Conservation (phyloP, 306 rosid species). For the Castanea sativa region DNA sequence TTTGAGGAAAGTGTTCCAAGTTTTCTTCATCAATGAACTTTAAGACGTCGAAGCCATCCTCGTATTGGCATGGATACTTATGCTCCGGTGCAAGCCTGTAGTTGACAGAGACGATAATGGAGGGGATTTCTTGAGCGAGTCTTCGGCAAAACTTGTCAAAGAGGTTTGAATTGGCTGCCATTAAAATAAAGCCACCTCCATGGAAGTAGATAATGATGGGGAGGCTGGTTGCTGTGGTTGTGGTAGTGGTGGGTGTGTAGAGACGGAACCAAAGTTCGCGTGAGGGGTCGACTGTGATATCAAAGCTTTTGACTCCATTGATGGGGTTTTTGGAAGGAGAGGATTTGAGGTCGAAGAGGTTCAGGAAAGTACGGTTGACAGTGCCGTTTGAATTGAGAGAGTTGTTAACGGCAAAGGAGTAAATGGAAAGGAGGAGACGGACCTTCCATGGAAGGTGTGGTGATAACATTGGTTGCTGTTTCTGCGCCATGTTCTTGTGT, state of each 20-base stretch:
- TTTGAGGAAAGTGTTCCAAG: not conserved
- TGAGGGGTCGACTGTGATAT: not conserved
- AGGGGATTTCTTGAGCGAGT: constrained; percentile 4
- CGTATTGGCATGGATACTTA: constrained; percentile 25
- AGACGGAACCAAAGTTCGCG: constrained; percentile 2
- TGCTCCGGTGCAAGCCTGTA: constrained; percentile 37
- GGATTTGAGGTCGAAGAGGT: not conserved
- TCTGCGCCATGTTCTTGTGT: too few species aligned
- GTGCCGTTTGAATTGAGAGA: not conserved
- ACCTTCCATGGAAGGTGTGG: not conserved
- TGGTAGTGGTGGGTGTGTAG: not conserved
- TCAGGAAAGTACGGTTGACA: not conserved
- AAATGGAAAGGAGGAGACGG: not conserved
- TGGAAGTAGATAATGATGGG: not conserved
- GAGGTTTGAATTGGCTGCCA: not conserved
- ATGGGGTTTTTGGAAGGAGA: not conserved
- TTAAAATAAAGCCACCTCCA: not conserved
- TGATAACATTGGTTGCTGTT: too few species aligned
- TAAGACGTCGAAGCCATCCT: constrained; percentile 33
- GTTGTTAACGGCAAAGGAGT: not conserved
- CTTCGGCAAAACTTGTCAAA: not conserved
- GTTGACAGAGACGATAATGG: constrained; percentile 36
- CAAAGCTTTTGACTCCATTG: not conserved
- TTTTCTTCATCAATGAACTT: constrained; percentile 13
- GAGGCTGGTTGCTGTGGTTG: not conserved